Conservation (phyloP, 2,329 filamentous ascomycete species). For the Emmonsia crescens region DNA sequence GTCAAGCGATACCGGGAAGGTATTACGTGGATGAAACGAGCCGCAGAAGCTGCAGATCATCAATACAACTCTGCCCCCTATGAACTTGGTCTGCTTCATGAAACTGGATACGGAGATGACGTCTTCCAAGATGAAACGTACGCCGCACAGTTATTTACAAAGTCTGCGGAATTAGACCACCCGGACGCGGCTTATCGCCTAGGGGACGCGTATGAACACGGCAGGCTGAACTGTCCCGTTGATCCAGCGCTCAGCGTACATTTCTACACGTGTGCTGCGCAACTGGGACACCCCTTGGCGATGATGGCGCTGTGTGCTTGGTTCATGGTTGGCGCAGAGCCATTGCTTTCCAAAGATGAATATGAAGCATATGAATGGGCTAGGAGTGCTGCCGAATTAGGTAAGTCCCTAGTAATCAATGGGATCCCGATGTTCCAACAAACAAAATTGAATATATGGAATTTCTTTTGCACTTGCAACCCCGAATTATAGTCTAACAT, state of each 20-base stretch:
- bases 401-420: no score
- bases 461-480: background rate
- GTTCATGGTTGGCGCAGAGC: slow-evolving; percentile 93
- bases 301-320: slow-evolving; percentile 99
- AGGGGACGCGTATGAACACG: slow-evolving; percentile 96
- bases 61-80: slow-evolving; percentile 93
- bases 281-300: slow-evolving; percentile 67
- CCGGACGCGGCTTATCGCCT: slow-evolving; percentile 75
- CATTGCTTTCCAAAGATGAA: slow-evolving; percentile 87
- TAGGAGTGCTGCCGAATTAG: slow-evolving; percentile 68
- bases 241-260: slow-evolving; percentile 92
- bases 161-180: slow-evolving; percentile 85
- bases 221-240: slow-evolving; percentile 71
- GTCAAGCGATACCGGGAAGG: slow-evolving; percentile 80
- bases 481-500: background rate
- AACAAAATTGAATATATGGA: no score
- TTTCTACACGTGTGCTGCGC: slow-evolving; percentile 90
- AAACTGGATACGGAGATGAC: slow-evolving; percentile 87
- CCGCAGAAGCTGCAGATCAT: slow-evolving; percentile 73
- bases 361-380: slow-evolving; percentile 97
- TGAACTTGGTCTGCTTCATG: slow-evolving; percentile 78
- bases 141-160: slow-evolving; percentile 86
- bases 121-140: slow-evolving; percentile 86
- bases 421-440: background rate
- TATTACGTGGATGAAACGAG: slow-evolving; percentile 91